Percentiles rank a stretch among this genome's conserved stretches.
Conservation (phyloP, 768 basidiomycete species). For the Rhizopogon roseolus region DNA sequence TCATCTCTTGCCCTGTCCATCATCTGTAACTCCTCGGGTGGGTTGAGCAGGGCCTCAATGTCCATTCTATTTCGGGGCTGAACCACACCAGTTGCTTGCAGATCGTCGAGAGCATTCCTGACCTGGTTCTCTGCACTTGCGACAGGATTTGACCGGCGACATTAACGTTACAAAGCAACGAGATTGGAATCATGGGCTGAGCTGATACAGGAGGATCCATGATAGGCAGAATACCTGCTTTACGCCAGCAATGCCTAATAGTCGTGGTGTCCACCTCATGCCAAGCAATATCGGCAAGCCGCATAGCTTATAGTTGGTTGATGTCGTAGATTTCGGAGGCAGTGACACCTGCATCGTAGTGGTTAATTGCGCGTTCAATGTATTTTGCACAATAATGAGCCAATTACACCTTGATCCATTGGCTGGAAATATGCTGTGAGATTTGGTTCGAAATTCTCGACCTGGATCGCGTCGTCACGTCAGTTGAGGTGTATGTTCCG, state of each 20-base stretch:
- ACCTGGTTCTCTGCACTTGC: slow-evolving; percentile 16
- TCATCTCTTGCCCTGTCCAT: background rate
- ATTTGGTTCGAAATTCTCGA: slow-evolving; percentile 24
- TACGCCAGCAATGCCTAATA: slow-evolving; percentile 35
- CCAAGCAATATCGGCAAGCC: slow-evolving; percentile 30
- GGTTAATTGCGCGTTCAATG: slow-evolving; percentile 24
- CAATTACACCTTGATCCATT: slow-evolving; percentile 31
- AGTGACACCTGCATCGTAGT: slow-evolving; percentile 23
- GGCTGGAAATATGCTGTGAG: slow-evolving; percentile 34
- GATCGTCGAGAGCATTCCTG: slow-evolving; percentile 13
- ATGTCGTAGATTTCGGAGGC: slow-evolving; percentile 33
- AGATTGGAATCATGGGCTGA: slow-evolving; percentile 16
- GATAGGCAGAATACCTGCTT: too few relatives aligned
- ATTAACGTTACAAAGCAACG: slow-evolving; percentile 10
- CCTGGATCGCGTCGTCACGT: too few relatives aligned
- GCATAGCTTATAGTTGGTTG: slow-evolving; percentile 35
- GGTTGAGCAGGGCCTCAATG: background rate
- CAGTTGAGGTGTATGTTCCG: too few relatives aligned
- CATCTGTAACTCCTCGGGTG: background rate
- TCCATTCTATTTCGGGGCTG: background rate
- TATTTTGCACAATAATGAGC: slow-evolving; percentile 28
- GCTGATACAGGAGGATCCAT: slow-evolving; percentile 25
- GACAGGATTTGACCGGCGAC: slow-evolving; percentile 2
- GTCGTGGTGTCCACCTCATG: slow-evolving; percentile 24
- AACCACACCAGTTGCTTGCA: slow-evolving; percentile 7